Percentiles rank a stretch among this genome's conserved stretches.
Evolutionary conservation across 1,284 basidiomycete species (phyloP).

Genomic region (Tilletiaria anomala): DNA sequence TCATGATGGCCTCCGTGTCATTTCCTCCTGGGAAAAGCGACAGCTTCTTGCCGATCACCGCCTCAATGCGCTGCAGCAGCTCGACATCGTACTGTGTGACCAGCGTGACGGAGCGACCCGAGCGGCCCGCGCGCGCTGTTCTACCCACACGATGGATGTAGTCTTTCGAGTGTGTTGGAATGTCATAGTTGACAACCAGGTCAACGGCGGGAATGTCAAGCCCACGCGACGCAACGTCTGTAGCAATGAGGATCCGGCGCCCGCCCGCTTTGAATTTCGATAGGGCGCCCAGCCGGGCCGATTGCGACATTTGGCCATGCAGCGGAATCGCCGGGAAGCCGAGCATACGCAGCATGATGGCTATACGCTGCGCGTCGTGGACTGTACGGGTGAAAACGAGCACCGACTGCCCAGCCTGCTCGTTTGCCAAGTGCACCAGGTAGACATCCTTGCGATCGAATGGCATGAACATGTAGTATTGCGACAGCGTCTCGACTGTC

Average conservation of each 20-base stretch:
- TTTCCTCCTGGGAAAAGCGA: constrained; percentile 60
- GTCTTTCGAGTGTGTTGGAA: constrained; percentile 95
- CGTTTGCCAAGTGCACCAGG: constrained; percentile 76
- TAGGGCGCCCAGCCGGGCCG: constrained; percentile 80
- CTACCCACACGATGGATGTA: constrained; percentile 97
- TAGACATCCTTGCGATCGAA: constrained; percentile 83
- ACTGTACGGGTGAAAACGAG: constrained; percentile 96
- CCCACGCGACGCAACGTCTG: constrained; percentile 84
- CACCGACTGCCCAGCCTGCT: constrained; percentile 77
- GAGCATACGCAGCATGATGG: constrained; percentile 74
- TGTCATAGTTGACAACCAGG: constrained; percentile 93
- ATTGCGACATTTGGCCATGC: constrained; percentile 88
- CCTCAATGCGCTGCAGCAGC: constrained; percentile 69
- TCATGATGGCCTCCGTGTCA: constrained; percentile 75
- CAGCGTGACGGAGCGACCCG: constrained; percentile 87
- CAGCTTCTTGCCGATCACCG: constrained; percentile 81
- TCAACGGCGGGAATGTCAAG: constrained; percentile 94
- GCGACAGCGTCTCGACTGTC: constrained; percentile 84
- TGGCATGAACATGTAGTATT: constrained; percentile 91
- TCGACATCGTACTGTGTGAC: constrained; percentile 99
- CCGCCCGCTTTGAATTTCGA: constrained; percentile 89
- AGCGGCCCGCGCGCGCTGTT: constrained; percentile 86
- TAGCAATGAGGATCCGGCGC: constrained; percentile 81
- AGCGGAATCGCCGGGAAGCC: constrained; percentile 91
- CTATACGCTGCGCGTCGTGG: constrained; percentile 75